Percentiles rank a stretch among this genome's conserved stretches.
phyloP scores from a whole-genome alignment of 169 alveolate species.

The Neospora caninum region DNA sequence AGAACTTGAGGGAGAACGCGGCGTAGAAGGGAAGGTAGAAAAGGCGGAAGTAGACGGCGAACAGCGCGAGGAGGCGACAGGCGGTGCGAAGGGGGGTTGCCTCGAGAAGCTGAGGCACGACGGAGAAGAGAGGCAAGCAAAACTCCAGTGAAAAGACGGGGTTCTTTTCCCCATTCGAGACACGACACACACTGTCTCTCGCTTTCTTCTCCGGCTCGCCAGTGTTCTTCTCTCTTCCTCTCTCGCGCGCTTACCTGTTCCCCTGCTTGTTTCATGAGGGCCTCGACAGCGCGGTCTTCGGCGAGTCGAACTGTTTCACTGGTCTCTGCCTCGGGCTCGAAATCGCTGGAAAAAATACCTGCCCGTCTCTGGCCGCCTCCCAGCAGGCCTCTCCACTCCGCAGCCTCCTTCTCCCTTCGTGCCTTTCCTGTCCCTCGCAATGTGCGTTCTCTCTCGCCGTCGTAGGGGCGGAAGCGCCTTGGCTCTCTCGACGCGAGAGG shows the following conservation, averaged over 20 bases:
- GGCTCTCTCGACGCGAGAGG: neutral
- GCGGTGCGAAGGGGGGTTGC: neutral
- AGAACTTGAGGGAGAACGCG: constrained; percentile 9
- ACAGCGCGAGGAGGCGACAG: constrained; percentile 9
- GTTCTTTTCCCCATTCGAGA: neutral
- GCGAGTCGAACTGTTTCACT: neutral
- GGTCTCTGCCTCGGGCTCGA: neutral
- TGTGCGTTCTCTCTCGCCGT: neutral
- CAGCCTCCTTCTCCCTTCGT: too few species aligned
- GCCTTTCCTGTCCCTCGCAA: neutral
- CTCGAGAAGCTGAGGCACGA: neutral
- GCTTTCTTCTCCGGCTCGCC: neutral
- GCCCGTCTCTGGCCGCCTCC: neutral
- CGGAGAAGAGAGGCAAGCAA: neutral
- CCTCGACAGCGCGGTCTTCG: neutral
- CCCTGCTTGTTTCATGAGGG: neutral
- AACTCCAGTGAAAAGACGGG: neutral
- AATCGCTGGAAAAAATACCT: neutral
- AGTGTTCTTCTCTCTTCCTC: neutral
- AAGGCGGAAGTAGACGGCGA: constrained; percentile 20
- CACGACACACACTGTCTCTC: neutral
- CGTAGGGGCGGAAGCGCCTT: neutral
- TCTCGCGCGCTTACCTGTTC: neutral
- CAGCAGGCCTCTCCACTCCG: neutral
- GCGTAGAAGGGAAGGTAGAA: constrained; percentile 44